A percentile compares a stretch with the other conserved stretches of the same genome.
Conservation (phyloP, 169 alveolate species). For the Cryptosporidium muris region DNA sequence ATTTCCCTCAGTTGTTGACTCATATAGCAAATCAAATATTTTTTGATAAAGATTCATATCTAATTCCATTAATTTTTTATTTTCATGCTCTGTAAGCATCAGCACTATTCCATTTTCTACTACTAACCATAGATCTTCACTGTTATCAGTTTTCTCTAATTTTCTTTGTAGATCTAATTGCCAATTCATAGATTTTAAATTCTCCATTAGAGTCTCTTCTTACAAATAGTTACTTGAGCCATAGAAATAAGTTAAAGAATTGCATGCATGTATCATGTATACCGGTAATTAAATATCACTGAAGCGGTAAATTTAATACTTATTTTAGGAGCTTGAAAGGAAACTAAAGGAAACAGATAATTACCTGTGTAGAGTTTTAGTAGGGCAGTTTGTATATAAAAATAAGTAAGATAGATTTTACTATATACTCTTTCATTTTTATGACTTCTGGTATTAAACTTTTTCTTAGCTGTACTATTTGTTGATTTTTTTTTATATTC, state of each 20-base stretch:
- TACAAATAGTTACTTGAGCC: not conserved
- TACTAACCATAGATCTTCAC: constrained; percentile 26
- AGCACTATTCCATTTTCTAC: constrained; percentile 50
- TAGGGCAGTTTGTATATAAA: no score
- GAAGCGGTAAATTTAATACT: constrained; percentile 2
- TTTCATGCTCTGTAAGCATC: constrained; percentile 4
- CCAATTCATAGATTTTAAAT: constrained; percentile 47
- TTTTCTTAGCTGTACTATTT: no score
- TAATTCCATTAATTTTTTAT: not conserved
- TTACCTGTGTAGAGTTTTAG: no score
- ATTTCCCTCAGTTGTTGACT: constrained; percentile 17
- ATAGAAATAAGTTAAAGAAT: not conserved
- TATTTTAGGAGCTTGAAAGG: not conserved
- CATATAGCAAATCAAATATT: constrained; percentile 26
- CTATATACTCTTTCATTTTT: no score
- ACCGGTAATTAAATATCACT: not conserved
- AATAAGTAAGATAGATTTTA: no score
- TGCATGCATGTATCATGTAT: constrained; percentile 18
- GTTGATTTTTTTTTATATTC: no score
- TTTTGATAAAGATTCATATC: not conserved
- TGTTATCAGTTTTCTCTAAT: constrained; percentile 24
- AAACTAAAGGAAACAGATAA: not conserved
- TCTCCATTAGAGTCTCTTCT: not conserved
- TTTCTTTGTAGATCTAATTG: constrained; percentile 52
- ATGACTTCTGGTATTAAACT: no score